Percentiles rank a stretch among this genome's conserved stretches.
Evolutionary conservation across 2,329 filamentous ascomycete genomes (phyloP).

Genomic region (Byssochlamys sp.): DNA sequence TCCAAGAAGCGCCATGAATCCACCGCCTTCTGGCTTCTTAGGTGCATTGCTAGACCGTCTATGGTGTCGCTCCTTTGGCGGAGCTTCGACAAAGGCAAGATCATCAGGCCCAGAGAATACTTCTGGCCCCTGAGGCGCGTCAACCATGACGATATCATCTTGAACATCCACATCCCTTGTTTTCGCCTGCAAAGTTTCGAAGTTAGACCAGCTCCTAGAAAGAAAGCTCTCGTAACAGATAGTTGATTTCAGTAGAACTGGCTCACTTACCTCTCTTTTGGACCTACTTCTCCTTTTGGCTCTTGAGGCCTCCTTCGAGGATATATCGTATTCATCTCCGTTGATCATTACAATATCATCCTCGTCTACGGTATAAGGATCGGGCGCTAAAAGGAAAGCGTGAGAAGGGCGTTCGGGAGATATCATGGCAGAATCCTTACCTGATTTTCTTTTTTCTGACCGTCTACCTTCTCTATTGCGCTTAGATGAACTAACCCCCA

Average conservation of each 20-base stretch:
- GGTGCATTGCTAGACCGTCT: slow-evolving; percentile 54
- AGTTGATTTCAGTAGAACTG: neutral
- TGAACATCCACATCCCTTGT: slow-evolving; percentile 22
- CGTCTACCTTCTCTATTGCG: slow-evolving; percentile 37
- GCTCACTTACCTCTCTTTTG: slow-evolving; percentile 26
- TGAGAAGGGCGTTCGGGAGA: slow-evolving; percentile 2
- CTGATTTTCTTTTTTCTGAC: slow-evolving; percentile 42
- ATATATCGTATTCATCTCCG: slow-evolving; percentile 30
- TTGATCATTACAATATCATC: slow-evolving; percentile 55
- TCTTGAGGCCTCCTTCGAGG: slow-evolving; percentile 23
- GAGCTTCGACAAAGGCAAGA: slow-evolving; percentile 42
- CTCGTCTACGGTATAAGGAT: slow-evolving; percentile 56
- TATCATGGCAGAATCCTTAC: slow-evolving; percentile 14
- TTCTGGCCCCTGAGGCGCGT: slow-evolving; percentile 39
- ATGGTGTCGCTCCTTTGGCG: slow-evolving; percentile 41
- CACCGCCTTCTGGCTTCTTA: slow-evolving; percentile 48
- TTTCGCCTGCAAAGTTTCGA: slow-evolving; percentile 14
- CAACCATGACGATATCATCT: slow-evolving; percentile 48
- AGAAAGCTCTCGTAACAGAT: neutral
- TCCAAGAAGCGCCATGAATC: slow-evolving; percentile 56
- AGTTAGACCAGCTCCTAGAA: slow-evolving; percentile 6
- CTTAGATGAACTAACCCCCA: slow-evolving; percentile 49
- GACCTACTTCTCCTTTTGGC: slow-evolving; percentile 26
- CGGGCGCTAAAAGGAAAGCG: slow-evolving; percentile 26
- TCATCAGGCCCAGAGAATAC: slow-evolving; percentile 42